Base-by-base conservation (phyloP, 1,284 basidiomycete genomes). In the Schizophyllum amplum region DNA sequence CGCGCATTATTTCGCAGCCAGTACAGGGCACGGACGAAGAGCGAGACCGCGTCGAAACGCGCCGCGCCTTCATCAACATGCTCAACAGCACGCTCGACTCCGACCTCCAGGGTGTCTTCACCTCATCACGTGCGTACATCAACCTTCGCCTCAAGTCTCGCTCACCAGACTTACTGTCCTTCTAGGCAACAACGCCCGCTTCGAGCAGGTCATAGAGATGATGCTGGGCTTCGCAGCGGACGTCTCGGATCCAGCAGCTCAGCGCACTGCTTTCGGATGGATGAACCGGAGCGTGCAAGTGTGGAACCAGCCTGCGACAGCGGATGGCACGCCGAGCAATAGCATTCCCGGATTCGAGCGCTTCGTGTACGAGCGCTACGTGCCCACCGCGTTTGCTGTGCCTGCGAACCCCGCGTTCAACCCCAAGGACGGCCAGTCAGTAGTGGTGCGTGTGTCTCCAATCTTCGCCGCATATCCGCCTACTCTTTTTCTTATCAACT, bases 1-100 rank as follows among this genome's bases (percentile, higher is more conserved):
- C 87, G 52, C 78, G 81, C 54, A 76, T 97, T 54, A 77, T 99
- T 58, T 84, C 89, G 26, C 87, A 90, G 61, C 91, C 94, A 0
- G 81, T 90, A 54, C 82, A 83, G 5, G 96, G 95, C 6, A 98
- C 96, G 5, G 97, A 99, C 68, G 97, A 98, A 63, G 81, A 86
- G 55, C 75, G 93, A 26, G 78, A 85, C 15, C 92, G 94, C 61
- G 72, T 79, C n/a, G 90, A 95, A 60, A 92, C 94, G 47, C 94
- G 94, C 69, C 89, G 90, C 60, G 90, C 93, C 6, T 99, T 98
- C 69, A 84, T 99, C 58, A 78, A 78, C 13, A 81, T 99, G 60
- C 78, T 99, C 60, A 91, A 88, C 59, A 86, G 81, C 61, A 81
- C 98, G 62, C 87, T 98, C 75, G 79, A 82, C 53, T 83, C 90